Evolutionary conservation across 495 filamentous ascomycete species (phyloP).

Genomic region (Podospora pseudoanserina): DNA sequence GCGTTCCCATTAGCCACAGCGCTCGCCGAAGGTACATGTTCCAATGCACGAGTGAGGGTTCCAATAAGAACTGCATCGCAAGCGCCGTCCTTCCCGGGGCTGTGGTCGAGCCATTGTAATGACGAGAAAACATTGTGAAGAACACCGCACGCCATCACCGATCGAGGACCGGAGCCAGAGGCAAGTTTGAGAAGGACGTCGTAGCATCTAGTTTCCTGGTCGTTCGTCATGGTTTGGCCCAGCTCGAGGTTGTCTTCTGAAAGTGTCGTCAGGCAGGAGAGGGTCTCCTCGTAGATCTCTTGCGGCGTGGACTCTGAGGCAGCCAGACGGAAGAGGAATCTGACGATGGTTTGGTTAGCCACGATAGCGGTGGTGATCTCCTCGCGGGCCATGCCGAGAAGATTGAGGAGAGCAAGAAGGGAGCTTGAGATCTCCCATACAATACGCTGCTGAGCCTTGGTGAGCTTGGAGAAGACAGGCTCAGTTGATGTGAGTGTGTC

Average conservation of each 20-base stretch:
- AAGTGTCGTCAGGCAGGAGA: constrained; percentile 51
- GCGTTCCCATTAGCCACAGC: constrained; percentile 29
- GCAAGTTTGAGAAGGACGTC: constrained; percentile 37
- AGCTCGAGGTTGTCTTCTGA: constrained; percentile 53
- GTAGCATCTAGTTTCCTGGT: constrained; percentile 37
- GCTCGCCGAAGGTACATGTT: constrained; percentile 26
- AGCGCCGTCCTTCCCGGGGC: constrained; percentile 41
- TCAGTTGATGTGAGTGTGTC: constrained; percentile 39
- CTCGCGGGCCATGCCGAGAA: constrained; percentile 49
- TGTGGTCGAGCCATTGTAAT: constrained; percentile 47
- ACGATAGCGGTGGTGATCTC: constrained; percentile 52
- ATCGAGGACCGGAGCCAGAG: constrained; percentile 32
- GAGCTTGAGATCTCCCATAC: constrained; percentile 49
- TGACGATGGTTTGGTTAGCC: constrained; percentile 42
- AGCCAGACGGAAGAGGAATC: constrained; percentile 50
- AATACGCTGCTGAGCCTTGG: constrained; percentile 48
- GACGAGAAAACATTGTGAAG: constrained; percentile 51
- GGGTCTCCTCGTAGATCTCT: constrained; percentile 39
- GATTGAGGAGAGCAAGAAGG: constrained; percentile 41
- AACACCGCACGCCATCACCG: constrained; percentile 48
- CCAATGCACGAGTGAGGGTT: constrained; percentile 37
- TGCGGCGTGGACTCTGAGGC: constrained; percentile 30
- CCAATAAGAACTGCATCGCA: constrained; percentile 49
- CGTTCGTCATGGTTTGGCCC: constrained; percentile 40
- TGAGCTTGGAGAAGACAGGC: constrained; percentile 37